Evolutionary conservation across 176 grass and related monocot species (phyloP).

Genomic region (Otatea glauca): DNA sequence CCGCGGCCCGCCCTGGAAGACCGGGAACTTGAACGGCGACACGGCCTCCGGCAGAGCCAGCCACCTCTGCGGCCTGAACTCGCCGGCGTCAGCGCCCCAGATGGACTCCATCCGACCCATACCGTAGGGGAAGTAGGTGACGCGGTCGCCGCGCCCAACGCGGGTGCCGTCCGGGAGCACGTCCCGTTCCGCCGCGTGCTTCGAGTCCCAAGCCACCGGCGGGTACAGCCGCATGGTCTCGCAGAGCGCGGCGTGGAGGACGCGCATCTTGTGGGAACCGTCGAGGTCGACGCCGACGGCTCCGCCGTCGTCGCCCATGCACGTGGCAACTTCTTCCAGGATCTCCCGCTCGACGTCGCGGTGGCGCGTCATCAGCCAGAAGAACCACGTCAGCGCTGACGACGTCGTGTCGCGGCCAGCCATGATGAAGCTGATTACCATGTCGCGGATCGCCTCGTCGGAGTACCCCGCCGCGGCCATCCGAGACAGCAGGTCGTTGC

Average conservation of each 20-base stretch:
- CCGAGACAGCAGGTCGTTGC: too few species aligned
- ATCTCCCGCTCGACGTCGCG: conserved; percentile 42
- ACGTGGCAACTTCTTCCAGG: conserved; percentile 22
- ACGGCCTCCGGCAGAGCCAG: conserved; percentile 23
- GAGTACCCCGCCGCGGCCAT: too few species aligned
- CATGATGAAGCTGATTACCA: conserved; percentile 71
- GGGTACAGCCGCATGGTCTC: conserved; percentile 73
- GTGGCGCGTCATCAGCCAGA: conserved; percentile 60
- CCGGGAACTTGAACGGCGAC: conserved; percentile 65
- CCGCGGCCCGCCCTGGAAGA: conserved; percentile 52
- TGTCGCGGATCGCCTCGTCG: conserved; percentile 35
- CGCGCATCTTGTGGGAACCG: conserved; percentile 41
- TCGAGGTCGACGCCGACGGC: conserved; percentile 40
- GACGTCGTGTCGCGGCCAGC: conserved; percentile 70
- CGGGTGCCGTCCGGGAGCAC: too few species aligned
- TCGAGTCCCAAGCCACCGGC: conserved; percentile 71
- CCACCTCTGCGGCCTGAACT: conserved; percentile 47
- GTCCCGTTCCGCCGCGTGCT: conserved; percentile 45
- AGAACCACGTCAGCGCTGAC: conserved; percentile 68
- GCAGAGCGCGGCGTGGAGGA: conserved; percentile 57
- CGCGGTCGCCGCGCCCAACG: too few species aligned
- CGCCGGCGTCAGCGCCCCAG: too few species aligned
- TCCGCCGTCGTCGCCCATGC: background rate
- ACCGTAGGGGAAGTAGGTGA: too few species aligned
- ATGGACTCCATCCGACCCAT: too few species aligned